A percentile compares a stretch with the other conserved stretches of the same genome.
phyloP scores from a whole-genome alignment of 2,329 filamentous ascomycete species.

The Xylaria sp. region DNA sequence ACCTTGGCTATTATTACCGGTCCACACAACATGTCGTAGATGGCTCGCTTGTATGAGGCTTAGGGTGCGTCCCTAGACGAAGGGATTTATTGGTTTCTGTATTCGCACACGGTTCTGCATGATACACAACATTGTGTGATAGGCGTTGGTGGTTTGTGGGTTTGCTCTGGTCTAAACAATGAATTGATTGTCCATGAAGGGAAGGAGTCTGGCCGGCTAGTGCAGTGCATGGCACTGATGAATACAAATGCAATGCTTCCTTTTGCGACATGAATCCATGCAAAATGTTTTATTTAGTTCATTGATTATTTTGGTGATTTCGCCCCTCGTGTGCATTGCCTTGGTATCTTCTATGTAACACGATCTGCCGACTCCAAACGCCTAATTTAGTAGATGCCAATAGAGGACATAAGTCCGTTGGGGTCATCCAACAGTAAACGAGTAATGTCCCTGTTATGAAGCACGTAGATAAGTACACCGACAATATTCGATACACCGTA shows the following conservation, averaged over 20 bases:
- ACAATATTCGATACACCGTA: not conserved
- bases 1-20: conserved; percentile 23
- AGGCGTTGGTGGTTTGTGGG: conserved; percentile 48
- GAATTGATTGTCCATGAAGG: conserved; percentile 38
- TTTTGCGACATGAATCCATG: conserved; percentile 40
- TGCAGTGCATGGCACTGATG: conserved; percentile 41
- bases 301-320: not conserved
- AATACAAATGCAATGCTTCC: conserved; percentile 42
- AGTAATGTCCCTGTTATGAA: not conserved
- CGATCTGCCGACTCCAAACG: conserved; percentile 37
- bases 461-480: conserved; percentile 7
- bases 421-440: not conserved
- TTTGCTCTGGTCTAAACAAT: conserved; percentile 44
- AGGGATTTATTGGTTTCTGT: conserved; percentile 23
- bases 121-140: conserved; percentile 45
- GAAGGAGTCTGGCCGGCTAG: conserved; percentile 40
- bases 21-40: conserved; percentile 4
- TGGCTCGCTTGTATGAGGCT: conserved; percentile 17
- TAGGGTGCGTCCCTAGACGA: conserved; percentile 15
- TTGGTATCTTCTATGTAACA: conserved; percentile 27
- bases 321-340: not conserved
- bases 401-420: not conserved
- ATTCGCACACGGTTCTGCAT: conserved; percentile 45
- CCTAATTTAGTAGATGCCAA: conserved; percentile 1
- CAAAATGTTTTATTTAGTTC: not conserved